Conservation (phyloP, 2,329 filamentous ascomycete species). For the Penicillium expansum region DNA sequence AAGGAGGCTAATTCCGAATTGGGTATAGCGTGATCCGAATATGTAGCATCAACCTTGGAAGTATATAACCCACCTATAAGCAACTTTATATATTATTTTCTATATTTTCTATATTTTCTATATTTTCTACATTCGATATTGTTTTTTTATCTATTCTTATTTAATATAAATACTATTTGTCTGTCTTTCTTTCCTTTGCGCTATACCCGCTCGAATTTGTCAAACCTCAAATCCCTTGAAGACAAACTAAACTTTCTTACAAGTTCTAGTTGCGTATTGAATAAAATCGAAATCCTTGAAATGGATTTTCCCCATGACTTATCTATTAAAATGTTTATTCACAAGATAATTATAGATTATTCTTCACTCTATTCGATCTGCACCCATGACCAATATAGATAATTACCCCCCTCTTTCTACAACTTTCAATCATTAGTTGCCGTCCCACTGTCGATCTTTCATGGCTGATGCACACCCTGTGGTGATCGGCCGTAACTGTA, state of each 20-base stretch:
- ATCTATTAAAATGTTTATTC: neutral
- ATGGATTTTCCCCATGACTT: neutral
- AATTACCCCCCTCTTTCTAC: neutral
- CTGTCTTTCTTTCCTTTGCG: conserved; percentile 7
- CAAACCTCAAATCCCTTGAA: neutral
- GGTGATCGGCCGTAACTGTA: conserved; percentile 15
- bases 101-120: neutral
- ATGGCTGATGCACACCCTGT: conserved; percentile 23
- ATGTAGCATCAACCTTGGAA: neutral
- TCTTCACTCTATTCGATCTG: conserved; percentile 3
- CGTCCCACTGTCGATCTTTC: conserved; percentile 12
- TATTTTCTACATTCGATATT: neutral
- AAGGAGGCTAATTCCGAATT: conserved; percentile 4
- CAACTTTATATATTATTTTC: neutral
- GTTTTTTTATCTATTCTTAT: neutral
- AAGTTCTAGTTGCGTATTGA: neutral
- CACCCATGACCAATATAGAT: conserved; percentile 6
- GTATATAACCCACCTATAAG: neutral
- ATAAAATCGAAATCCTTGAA: neutral
- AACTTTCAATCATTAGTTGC: neutral
- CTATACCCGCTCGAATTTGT: conserved; percentile 16
- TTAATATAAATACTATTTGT: neutral
- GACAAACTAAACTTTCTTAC: neutral
- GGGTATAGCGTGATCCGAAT: neutral
- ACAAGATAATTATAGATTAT: neutral